Evolutionary conservation across 208 protist species (phyloP), one percentile per base, ranked within the genome.

Genomic region (Trypanosoma cruzi): DNA sequence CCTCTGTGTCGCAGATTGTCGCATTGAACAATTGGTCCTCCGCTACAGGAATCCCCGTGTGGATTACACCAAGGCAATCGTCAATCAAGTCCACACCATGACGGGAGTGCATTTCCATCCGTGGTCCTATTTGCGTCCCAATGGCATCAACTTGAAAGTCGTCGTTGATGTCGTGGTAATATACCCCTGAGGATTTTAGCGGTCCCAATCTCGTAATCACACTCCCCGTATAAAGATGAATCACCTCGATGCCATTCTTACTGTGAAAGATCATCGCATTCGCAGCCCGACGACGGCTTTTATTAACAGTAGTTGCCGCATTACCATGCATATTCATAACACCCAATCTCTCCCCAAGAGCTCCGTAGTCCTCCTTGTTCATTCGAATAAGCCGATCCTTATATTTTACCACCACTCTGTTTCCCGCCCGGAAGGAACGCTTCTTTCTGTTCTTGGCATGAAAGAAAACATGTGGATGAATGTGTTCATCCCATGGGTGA

Each of bases 211-310:
- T 31, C 24, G 90, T 90, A 37, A 97, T 69, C 20, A 69, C 79
- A 68, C 81, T 71, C 18, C 93, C 93, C 5, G 91, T 96, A 77
- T 90, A 97, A 60, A 97, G 67, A 71, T 97, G 93, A 46, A 96
- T 18, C 49, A 96, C 86, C 71, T 96, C 86, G 8, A 97, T 84
- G 7, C 88, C 91, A 32, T 79, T 54, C 68, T 71, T 69, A 36
- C 82, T 67, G 75, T 97, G 91, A 71, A 85, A 89, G n/a, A 94
- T 89, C 18, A 97, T 70, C n/a, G 84, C 82, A 66, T 97, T 97
- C 18, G 82, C 78, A 16, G 53, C 58, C 20, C 56, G 37, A 22
- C 31, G 64, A 32, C 28, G 67, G 31, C 28, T 55, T 55, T 52
- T 52, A 57, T 54, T 44, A 31, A 50, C 31, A 63, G 50, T n/a